Evolutionary conservation across 768 basidiomycete species (phyloP).

Genomic region (Symmetrospora coprosmae): DNA sequence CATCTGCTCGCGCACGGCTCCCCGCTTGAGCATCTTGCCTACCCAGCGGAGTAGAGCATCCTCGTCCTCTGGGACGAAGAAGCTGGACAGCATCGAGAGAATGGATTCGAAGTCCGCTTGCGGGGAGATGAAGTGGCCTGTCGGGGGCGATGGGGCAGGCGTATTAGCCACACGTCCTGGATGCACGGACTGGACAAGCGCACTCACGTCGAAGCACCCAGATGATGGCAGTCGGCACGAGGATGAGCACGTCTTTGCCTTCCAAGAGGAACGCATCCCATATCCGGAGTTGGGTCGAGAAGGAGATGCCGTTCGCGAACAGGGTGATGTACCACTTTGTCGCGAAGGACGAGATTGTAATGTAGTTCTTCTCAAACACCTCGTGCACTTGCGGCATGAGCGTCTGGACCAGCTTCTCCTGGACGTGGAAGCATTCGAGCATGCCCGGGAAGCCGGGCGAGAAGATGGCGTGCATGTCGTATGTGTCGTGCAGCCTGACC

Average conservation of each 20-base stretch:
- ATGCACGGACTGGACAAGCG: not conserved
- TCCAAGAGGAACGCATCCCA: constrained; percentile 92
- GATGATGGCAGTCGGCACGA: constrained; percentile 70
- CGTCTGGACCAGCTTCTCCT: constrained; percentile 71
- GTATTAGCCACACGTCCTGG: not conserved
- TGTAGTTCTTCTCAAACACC: constrained; percentile 71
- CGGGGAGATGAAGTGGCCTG: constrained; percentile 69
- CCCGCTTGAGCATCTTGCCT: constrained; percentile 44
- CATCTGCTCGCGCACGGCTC: too few species aligned
- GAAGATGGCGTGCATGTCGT: constrained; percentile 76
- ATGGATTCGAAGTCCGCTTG: constrained; percentile 80
- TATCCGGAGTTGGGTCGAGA: constrained; percentile 78
- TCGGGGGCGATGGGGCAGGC: too few species aligned
- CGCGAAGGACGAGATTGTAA: constrained; percentile 85
- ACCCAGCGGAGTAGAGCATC: constrained; percentile 71
- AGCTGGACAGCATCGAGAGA: constrained; percentile 76
- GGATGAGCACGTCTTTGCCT: constrained; percentile 73
- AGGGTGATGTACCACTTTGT: constrained; percentile 99
- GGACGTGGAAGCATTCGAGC: constrained; percentile 86
- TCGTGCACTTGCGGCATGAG: constrained; percentile 80
- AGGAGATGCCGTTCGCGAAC: constrained; percentile 79
- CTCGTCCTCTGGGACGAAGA: constrained; percentile 86
- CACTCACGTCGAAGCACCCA: constrained; percentile 74
- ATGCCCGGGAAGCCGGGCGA: constrained; percentile 89
- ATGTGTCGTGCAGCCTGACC: constrained; percentile 75